These are phyloP conservation scores for Scutellaria baicalensis DNA, from an alignment of 257 asterid species.

Conservation along the genomic window DNA sequence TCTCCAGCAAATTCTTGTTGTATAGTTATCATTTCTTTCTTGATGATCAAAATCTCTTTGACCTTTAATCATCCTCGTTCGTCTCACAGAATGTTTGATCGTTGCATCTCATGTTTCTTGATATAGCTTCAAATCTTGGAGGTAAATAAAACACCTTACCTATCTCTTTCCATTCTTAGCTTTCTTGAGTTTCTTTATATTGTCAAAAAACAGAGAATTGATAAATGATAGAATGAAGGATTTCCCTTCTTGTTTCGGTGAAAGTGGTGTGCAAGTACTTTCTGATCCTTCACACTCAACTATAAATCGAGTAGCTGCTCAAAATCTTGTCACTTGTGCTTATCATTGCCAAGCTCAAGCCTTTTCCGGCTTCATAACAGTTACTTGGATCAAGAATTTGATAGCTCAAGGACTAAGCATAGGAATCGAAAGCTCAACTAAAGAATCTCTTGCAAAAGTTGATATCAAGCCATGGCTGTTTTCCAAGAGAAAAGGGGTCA, in stretches of 20 bases:
- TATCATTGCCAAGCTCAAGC: constrained; percentile 33
- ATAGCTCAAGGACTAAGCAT: constrained; percentile 57
- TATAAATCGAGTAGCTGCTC: constrained; percentile 29
- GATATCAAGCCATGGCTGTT: constrained; percentile 74
- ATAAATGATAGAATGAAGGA: constrained; percentile 57
- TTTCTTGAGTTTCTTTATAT: background rate
- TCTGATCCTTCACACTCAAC: constrained; percentile 34
- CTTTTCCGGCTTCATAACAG: constrained; percentile 42
- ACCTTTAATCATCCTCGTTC: background rate
- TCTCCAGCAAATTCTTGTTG: background rate
- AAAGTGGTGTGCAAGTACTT: constrained; percentile 54
- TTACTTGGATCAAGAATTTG: constrained; percentile 53
- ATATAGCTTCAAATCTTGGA: background rate
- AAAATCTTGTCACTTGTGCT: constrained; percentile 48
- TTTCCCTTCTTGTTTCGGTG: constrained; percentile 76
- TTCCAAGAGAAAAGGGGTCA: constrained; percentile 52
- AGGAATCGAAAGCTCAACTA: constrained; percentile 31
- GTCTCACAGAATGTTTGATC: background rate
- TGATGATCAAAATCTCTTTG: background rate
- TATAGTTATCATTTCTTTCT: background rate
- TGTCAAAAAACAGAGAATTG: background rate
- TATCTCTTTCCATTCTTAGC: background rate
- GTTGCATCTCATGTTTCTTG: constrained; percentile 3
- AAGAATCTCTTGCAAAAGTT: constrained; percentile 36
- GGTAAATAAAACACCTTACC: background rate